Conservation (phyloP, 1,284 basidiomycete species). For the Thecaphora frezii region DNA sequence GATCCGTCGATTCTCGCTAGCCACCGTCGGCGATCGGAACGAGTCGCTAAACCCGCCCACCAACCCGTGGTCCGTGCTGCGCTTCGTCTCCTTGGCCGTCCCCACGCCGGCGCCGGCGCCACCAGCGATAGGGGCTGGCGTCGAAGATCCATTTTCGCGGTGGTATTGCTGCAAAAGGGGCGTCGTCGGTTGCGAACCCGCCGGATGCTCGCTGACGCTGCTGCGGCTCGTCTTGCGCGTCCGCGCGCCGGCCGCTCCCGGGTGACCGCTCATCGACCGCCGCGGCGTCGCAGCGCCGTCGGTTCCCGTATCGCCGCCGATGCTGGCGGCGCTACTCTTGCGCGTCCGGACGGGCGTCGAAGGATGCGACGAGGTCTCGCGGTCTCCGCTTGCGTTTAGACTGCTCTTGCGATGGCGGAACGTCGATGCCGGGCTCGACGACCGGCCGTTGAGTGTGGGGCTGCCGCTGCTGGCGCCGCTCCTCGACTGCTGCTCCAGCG, state of each 20-base stretch:
- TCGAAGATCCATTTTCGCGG: too few relatives aligned
- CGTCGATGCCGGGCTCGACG: not conserved
- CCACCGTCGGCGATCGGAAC: slow-evolving; percentile 10
- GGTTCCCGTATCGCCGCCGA: not conserved
- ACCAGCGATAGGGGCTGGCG: not conserved
- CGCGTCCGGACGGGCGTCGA: not conserved
- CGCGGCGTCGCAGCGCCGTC: not conserved
- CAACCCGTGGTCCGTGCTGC: slow-evolving; percentile 9
- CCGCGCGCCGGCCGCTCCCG: not conserved
- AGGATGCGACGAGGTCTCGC: not conserved
- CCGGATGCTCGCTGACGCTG: not conserved
- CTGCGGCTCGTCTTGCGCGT: not conserved
- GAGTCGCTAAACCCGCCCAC: not conserved
- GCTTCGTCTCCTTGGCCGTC: slow-evolving; percentile 7
- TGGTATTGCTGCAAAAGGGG: not conserved
- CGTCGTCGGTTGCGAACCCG: not conserved
- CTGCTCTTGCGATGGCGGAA: not conserved
- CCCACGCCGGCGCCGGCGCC: slow-evolving; percentile 2
- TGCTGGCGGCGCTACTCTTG: not conserved
- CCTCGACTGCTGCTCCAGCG: slow-evolving; percentile 5
- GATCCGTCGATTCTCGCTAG: slow-evolving; percentile 12
- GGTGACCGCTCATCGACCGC: not conserved
- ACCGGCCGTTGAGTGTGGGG: not conserved
- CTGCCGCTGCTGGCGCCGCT: not conserved
- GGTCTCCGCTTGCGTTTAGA: not conserved